Evolutionary conservation across 352 stramenopile genomes (phyloP).

Genomic region (Pelagophyceae sp.): DNA sequence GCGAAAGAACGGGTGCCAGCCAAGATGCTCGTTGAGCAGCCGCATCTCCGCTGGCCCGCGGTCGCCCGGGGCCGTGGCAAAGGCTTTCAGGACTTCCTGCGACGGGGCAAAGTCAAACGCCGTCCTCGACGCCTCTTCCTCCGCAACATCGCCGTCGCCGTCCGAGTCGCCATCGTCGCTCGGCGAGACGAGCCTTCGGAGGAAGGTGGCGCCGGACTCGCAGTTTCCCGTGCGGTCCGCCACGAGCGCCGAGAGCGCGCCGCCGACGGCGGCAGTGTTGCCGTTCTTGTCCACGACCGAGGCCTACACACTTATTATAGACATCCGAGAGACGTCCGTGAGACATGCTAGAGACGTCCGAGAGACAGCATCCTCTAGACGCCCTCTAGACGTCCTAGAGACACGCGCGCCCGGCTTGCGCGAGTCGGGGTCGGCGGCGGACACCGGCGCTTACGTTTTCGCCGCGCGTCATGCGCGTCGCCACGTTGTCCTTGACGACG

Average conservation of each 20-base stretch:
- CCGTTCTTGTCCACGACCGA: background rate
- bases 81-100: background rate
- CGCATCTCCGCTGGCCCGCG: background rate
- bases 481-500: too few species aligned
- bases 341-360: too few species aligned
- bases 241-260: background rate
- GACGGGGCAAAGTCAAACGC: background rate
- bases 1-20: background rate
- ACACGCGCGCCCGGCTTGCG: too few species aligned
- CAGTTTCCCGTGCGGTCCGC: background rate
- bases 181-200: background rate
- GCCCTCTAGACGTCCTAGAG: too few species aligned
- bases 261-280: background rate
- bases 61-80: background rate
- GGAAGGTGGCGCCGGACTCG: background rate
- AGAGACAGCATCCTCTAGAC: too few species aligned
- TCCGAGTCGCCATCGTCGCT: background rate
- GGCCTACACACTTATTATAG: too few species aligned
- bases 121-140: background rate
- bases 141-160: background rate
- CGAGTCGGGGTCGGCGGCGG: too few species aligned
- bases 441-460: too few species aligned
- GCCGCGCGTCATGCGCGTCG: too few species aligned
- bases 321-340: too few species aligned
- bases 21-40: background rate